Evolutionary conservation across 78 protist species (phyloP), one percentile per base, ranked within the genome.

Genomic region (Dictyostelium citrinum): DNA sequence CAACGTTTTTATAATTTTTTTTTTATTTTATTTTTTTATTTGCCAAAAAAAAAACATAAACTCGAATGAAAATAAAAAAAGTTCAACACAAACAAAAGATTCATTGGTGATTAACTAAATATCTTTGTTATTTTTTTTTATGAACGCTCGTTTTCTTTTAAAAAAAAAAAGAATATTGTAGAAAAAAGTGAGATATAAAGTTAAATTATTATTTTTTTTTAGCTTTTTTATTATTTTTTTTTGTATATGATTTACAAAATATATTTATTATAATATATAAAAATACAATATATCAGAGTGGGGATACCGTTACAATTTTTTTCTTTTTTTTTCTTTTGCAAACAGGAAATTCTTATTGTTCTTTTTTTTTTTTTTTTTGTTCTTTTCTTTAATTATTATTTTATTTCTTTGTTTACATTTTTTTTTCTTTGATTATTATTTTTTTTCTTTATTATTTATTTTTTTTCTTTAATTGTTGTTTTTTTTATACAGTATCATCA

Each of bases 401-500:
- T n/a, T n/a, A n/a, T n/a, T 8, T 24, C 7, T 8, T 61, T 61
- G 8, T 24, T 64, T 67, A 41, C 7, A 24, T 24, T 60, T 60
- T 24, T 60, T 60, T 60, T 60, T 24, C 22, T 58, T 22, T n/a
- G n/a, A n/a, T n/a, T n/a, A n/a, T n/a, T n/a, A n/a, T 58, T 22
- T 58, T 58, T 45, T 68, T 31, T 68, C 9, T 31, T 31, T 68
- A 2, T 68, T 27, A 29, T 27, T 33, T 24, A 4, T 1, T 70
- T 37, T 39, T 16, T 74, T 39, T 35, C n/a, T 37, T 16, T n/a
- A n/a, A n/a, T n/a, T n/a, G n/a, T n/a, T n/a, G 20, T 22, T 6
- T 35, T 41, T 37, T 17, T 80, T 88, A 88, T 9, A 88, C 93
- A 27, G 61, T 78, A 78, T 88, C 93, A 49, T 88, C 93, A 55